These are phyloP conservation scores for Hortaea werneckii DNA, from an alignment of 2,329 filamentous ascomycete species.

Conservation along the genomic window DNA sequence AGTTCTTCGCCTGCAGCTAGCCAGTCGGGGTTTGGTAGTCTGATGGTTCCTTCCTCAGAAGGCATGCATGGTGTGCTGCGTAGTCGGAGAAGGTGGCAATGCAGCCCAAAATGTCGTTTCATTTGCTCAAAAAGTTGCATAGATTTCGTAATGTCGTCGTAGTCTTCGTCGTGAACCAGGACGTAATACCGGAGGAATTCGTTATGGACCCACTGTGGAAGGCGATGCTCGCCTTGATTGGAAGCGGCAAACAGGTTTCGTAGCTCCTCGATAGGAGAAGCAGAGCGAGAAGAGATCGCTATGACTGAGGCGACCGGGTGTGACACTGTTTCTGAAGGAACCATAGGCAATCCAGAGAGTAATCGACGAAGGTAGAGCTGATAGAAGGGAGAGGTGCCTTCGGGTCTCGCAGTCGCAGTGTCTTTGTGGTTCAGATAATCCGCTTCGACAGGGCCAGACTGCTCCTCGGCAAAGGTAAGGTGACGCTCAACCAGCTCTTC, in stretches of 20 bases:
- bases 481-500: constrained; percentile 75
- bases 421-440: constrained; percentile 35
- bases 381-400: constrained; percentile 53
- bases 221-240: constrained; percentile 60
- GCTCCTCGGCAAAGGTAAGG: constrained; percentile 61
- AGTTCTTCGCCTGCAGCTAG: constrained; percentile 79
- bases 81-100: constrained; percentile 83
- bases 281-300: constrained; percentile 83
- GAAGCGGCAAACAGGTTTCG: constrained; percentile 75
- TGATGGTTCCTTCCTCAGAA: constrained; percentile 82
- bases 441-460: constrained; percentile 26
- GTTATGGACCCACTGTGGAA: constrained; percentile 79
- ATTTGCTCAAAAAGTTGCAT: constrained; percentile 92
- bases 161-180: constrained; percentile 90
- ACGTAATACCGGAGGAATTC: constrained; percentile 96
- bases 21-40: constrained; percentile 77
- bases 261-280: constrained; percentile 75
- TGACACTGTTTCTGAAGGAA: constrained; percentile 83
- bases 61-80: constrained; percentile 76
- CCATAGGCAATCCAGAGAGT: constrained; percentile 66
- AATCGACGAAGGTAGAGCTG: constrained; percentile 73
- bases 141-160: constrained; percentile 82
- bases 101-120: constrained; percentile 94
- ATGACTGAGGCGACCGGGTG: constrained; percentile 93
- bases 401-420: constrained; percentile 5